Percentiles rank a stretch among this genome's conserved stretches.
These are phyloP conservation scores for Malus sieversii DNA, from an alignment of 306 rosid species.

Conservation along the genomic window DNA sequence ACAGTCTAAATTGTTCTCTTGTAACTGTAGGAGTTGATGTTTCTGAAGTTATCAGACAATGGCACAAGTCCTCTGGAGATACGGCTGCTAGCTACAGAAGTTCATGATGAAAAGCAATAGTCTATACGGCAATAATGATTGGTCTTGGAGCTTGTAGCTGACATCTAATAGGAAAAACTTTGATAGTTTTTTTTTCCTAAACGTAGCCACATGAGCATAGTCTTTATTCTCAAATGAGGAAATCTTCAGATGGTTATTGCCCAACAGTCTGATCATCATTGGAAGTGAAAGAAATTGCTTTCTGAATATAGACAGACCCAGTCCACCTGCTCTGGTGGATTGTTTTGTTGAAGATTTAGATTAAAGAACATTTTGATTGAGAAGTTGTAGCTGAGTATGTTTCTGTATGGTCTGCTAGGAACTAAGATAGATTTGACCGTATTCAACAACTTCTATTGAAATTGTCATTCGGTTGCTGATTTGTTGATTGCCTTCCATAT, in stretches of 20 bases:
- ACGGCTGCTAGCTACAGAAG: not conserved
- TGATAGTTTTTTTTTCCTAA: not conserved
- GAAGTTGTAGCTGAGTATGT: not conserved
- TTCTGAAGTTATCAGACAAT: not conserved
- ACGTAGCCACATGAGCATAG: not conserved
- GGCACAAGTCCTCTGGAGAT: not conserved
- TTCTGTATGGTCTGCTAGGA: not conserved
- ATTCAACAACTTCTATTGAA: not conserved
- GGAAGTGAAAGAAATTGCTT: not conserved
- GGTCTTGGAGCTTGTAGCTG: not conserved
- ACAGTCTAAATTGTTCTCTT: not conserved
- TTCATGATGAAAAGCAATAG: not conserved
- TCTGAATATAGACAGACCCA: not conserved
- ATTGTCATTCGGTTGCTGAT: not conserved
- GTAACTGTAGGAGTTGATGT: not conserved
- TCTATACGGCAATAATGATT: not conserved
- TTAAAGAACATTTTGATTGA: not conserved
- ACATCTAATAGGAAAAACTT: not conserved
- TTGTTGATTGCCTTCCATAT: conserved; percentile 6
- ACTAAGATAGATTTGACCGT: not conserved
- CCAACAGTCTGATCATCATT: not conserved
- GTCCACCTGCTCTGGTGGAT: not conserved
- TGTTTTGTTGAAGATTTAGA: not conserved
- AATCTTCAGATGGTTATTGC: not conserved
- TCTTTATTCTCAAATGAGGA: not conserved